A percentile compares a stretch with the other conserved stretches of the same genome.
These are phyloP conservation scores for Talaromyces sp. DNA, from an alignment of 2,329 filamentous ascomycete species.

Conservation along the genomic window DNA sequence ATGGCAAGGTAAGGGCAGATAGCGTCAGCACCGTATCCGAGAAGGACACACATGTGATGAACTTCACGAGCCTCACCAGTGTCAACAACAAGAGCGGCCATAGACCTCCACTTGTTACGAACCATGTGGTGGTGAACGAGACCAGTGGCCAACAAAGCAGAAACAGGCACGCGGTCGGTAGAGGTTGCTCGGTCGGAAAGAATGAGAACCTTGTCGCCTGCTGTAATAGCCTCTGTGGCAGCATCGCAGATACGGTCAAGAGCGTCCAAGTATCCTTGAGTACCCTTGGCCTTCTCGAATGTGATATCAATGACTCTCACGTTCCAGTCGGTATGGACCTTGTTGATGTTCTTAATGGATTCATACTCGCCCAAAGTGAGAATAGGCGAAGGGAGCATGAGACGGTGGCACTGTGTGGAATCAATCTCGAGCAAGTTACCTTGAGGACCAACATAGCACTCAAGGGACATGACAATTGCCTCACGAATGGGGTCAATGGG, in stretches of 20 bases:
- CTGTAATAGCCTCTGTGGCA: conserved; percentile 78
- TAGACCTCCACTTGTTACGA: conserved; percentile 90
- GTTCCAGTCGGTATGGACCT: conserved; percentile 74
- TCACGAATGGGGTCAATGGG: conserved; percentile 96
- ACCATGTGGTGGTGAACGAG: conserved; percentile 96
- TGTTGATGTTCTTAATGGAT: conserved; percentile 73
- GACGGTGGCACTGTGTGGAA: conserved; percentile 77
- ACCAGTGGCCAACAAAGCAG: conserved; percentile 80
- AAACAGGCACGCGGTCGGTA: conserved; percentile 78
- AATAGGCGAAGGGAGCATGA: conserved; percentile 84
- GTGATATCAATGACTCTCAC: conserved; percentile 90
- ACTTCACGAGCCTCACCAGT: conserved; percentile 95
- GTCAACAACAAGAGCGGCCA: conserved; percentile 83
- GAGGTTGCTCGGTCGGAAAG: conserved; percentile 86
- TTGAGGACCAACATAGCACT: conserved; percentile 94
- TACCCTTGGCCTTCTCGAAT: conserved; percentile 80
- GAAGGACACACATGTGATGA: conserved; percentile 97
- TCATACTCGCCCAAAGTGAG: conserved; percentile 90
- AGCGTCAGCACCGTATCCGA: conserved; percentile 91
- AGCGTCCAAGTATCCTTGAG: conserved; percentile 80
- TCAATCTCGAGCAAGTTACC: conserved; percentile 95
- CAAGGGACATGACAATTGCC: conserved; percentile 96
- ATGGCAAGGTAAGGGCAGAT: conserved; percentile 94
- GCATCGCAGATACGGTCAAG: conserved; percentile 86
- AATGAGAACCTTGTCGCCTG: conserved; percentile 79